A percentile compares a stretch with the other conserved stretches of the same genome.
Evolutionary conservation across 108 stramenopile species (phyloP).

Genomic region (Cyclostephanos invisitatus): DNA sequence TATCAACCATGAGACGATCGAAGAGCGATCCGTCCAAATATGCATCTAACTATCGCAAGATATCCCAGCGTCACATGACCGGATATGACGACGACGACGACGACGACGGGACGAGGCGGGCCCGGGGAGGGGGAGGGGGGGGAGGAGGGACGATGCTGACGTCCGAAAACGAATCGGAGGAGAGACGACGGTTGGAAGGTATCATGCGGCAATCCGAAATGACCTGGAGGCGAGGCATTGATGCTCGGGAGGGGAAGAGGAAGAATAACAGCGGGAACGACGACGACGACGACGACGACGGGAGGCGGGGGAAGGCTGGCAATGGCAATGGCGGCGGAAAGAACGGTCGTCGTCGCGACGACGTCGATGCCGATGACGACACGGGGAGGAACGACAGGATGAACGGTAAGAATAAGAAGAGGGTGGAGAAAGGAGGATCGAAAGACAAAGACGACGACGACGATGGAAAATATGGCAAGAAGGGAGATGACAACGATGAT

Average conservation of each 20-base stretch:
- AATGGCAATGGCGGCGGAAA: too few species aligned
- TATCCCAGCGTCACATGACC: constrained; percentile 88
- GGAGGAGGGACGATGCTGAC: too few species aligned
- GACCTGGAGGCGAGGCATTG: constrained; percentile 49
- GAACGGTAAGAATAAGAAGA: background rate
- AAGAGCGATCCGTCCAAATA: constrained; percentile 83
- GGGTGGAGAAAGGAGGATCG: too few species aligned
- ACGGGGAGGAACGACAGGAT: background rate
- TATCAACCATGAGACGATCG: constrained; percentile 79
- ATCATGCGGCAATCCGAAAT: constrained; percentile 59
- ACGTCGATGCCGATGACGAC: constrained; percentile 2
- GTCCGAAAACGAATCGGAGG: constrained; percentile 64
- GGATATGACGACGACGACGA: constrained; percentile 39
- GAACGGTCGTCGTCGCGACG: constrained; percentile 22
- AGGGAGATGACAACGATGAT: background rate
- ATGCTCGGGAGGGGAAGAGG: too few species aligned
- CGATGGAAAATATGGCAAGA: too few species aligned
- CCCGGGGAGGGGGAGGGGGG: too few species aligned
- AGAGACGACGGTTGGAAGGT: constrained; percentile 58
- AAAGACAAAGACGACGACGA: background rate
- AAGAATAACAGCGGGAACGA: constrained; percentile 15
- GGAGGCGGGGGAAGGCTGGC: background rate
- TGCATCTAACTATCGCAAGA: constrained; percentile 83
- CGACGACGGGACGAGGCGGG: constrained; percentile 53
- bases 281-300: constrained; percentile 18